These are phyloP conservation scores for Aspergillus udagawae DNA, from an alignment of 2,329 filamentous ascomycete species.

Conservation along the genomic window DNA sequence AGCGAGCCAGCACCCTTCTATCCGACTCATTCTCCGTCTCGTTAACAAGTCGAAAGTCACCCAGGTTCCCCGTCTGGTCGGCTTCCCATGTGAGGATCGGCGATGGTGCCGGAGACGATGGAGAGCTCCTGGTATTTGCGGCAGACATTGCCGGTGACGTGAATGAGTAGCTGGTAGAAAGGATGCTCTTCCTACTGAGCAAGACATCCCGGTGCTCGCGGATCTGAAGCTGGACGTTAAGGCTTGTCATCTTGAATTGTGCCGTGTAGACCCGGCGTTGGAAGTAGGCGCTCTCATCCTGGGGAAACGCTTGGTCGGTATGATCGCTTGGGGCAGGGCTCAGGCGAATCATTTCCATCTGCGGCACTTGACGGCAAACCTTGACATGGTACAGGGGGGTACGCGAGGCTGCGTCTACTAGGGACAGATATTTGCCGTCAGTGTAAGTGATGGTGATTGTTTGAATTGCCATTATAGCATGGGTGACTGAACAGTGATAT, in stretches of 20 bases:
- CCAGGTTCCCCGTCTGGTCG: background rate
- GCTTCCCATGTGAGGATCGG: background rate
- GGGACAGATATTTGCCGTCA: background rate
- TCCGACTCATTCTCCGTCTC: background rate
- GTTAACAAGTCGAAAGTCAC: slow-evolving; percentile 1
- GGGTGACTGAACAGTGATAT: background rate
- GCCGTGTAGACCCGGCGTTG: background rate
- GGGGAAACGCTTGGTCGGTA: background rate
- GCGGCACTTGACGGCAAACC: slow-evolving; percentile 1
- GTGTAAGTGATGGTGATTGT: background rate
- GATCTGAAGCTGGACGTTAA: background rate
- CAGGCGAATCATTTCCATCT: slow-evolving; percentile 4
- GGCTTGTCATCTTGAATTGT: slow-evolving; percentile 2
- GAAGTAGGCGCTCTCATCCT: background rate
- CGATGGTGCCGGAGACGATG: background rate
- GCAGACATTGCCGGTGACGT: background rate
- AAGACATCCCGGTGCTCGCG: background rate
- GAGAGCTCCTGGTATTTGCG: too few species aligned
- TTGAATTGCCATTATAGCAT: background rate
- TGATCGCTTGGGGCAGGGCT: background rate
- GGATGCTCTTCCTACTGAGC: background rate
- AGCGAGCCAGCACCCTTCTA: background rate
- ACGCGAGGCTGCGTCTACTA: background rate
- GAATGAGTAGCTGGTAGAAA: slow-evolving; percentile 2
- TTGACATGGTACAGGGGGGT: slow-evolving; percentile 3